Evolutionary conservation across 2,329 filamentous ascomycete genomes (phyloP).

Genomic region (Chalaropsis ovoidea): DNA sequence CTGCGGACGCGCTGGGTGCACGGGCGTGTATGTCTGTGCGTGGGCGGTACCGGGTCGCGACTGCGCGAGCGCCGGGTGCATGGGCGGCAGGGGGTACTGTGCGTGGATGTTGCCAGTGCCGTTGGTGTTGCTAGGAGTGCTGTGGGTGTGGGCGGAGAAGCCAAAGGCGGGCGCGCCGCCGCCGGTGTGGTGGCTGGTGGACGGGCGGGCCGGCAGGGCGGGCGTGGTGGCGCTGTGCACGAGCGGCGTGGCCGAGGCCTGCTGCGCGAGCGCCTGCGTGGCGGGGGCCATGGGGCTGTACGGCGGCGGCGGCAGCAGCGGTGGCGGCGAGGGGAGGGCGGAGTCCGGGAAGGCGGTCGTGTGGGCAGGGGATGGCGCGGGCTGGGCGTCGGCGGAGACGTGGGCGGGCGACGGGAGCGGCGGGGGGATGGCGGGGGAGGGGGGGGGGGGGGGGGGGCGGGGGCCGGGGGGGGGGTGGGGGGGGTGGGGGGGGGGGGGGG

Average conservation of each 20-base stretch:
- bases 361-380: not conserved
- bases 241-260: not conserved
- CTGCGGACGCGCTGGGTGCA: not conserved
- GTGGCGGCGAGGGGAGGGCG: not conserved
- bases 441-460: not conserved
- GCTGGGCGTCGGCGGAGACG: not conserved
- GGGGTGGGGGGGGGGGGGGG: not conserved
- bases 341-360: not conserved
- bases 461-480: not conserved
- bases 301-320: not conserved
- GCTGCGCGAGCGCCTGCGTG: not conserved
- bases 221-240: not conserved
- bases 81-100: constrained; percentile 9
- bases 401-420: not conserved
- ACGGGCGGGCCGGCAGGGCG: constrained; percentile 15
- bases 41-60: not conserved
- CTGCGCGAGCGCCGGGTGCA: not conserved
- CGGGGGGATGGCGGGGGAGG: not conserved
- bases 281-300: not conserved
- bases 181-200: constrained; percentile 9
- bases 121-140: too few species aligned
- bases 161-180: not conserved
- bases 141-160: not conserved
- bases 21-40: not conserved
- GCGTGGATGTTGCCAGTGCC: not conserved